A percentile compares a stretch with the other conserved stretches of the same genome.
phyloP scores from a whole-genome alignment of 352 stramenopile species.

The Phytophthora pisi region DNA sequence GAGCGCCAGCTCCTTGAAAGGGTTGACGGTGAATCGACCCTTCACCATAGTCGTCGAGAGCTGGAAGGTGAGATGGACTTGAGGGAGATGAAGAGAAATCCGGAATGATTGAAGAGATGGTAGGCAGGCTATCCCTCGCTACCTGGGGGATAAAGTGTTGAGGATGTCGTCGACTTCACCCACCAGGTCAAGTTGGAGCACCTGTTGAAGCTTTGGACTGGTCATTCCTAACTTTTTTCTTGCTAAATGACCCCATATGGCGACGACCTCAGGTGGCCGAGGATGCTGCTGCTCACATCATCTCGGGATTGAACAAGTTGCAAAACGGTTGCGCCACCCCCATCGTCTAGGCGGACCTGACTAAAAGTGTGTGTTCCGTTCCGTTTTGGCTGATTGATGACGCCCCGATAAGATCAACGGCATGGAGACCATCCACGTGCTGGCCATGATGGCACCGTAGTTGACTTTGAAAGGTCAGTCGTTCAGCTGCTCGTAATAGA shows the following conservation, averaged over 20 bases:
- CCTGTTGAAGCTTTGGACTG: constrained; percentile 16
- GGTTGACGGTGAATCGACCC: constrained; percentile 44
- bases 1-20: constrained; percentile 37
- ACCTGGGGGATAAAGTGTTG: not conserved
- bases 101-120: constrained; percentile 10
- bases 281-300: constrained; percentile 1
- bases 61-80: constrained; percentile 4
- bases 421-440: too few species aligned
- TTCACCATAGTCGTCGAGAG: constrained; percentile 28
- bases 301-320: not conserved
- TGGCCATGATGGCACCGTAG: too few species aligned
- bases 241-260: constrained; percentile 32
- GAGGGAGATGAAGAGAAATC: constrained; percentile 23
- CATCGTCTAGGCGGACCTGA: not conserved
- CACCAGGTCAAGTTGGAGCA: constrained; percentile 5
- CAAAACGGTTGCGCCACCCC: not conserved
- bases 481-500: not conserved
- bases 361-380: not conserved
- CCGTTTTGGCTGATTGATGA: too few species aligned
- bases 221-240: constrained; percentile 5
- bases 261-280: constrained; percentile 20
- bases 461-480: too few species aligned
- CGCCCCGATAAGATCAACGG: constrained; percentile 1
- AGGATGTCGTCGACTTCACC: not conserved
- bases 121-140: constrained; percentile 5